A percentile compares a stretch with the other conserved stretches of the same genome.
Evolutionary conservation across 2,329 filamentous ascomycete species (phyloP).

Genomic region (Penicillium hordei): DNA sequence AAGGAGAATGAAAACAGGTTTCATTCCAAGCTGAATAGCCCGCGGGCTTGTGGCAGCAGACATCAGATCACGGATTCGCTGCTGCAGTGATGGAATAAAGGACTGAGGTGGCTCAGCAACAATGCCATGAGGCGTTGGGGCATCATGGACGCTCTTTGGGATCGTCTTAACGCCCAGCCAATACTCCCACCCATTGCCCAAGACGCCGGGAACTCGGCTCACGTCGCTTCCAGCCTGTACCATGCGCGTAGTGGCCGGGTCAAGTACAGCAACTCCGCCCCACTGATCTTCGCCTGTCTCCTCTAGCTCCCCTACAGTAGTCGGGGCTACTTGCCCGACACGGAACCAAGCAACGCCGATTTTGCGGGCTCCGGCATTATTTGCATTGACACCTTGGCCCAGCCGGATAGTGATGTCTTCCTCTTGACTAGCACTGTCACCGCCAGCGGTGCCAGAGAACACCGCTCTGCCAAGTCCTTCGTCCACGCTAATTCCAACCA

Average conservation of each 20-base stretch:
- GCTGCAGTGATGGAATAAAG: constrained; percentile 61
- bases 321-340: constrained; percentile 68
- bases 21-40: constrained; percentile 82
- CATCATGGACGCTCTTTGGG: constrained; percentile 48
- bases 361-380: constrained; percentile 47
- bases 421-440: constrained; percentile 62
- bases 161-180: constrained; percentile 76
- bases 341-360: constrained; percentile 83
- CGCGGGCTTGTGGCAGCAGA: constrained; percentile 84
- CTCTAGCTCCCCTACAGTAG: constrained; percentile 52
- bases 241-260: constrained; percentile 82
- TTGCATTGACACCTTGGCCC: constrained; percentile 30
- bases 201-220: constrained; percentile 72
- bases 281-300: constrained; percentile 69
- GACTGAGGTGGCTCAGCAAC: constrained; percentile 38
- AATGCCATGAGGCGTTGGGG: constrained; percentile 38
- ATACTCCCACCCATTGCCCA: constrained; percentile 80
- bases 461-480: constrained; percentile 78
- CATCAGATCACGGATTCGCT: constrained; percentile 78
- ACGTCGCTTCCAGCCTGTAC: constrained; percentile 87
- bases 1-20: constrained; percentile 81
- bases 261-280: constrained; percentile 83
- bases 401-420: constrained; percentile 63
- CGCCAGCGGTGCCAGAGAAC: constrained; percentile 63
- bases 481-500: constrained; percentile 87